Base-by-base conservation (phyloP, 2,329 filamentous ascomycete genomes). In the Fusarium lateritium region DNA sequence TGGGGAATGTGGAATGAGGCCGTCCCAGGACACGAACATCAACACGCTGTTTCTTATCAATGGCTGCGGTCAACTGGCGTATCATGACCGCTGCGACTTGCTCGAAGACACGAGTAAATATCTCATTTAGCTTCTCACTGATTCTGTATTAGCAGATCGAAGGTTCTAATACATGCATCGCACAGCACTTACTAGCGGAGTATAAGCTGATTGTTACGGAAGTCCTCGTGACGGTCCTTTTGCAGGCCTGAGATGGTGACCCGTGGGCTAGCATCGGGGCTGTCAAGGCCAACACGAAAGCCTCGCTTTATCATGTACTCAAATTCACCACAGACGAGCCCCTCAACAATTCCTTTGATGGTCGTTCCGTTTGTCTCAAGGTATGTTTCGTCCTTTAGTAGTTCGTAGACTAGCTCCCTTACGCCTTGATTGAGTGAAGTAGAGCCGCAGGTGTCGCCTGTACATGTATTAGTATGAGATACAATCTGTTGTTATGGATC, bases 381-480 rank as follows among this genome's bases (percentile, higher is more conserved):
- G 22, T 61, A 56, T 2, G 36, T 56, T 15, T 61, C 52, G 4
- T 14, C 1, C 10, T 39, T 6, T 6, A 61, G 52, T 2, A 19
- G 44, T 3, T 39, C n/a, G 7, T 26, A 2, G 6, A 50, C 19
- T 5, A 50, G 14, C 17, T 26, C 33, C 11, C 57, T 19, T 7
- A 56, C 31, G 11, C 21, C 45, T 10, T 49, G n/a, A 14, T 61
- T 50, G 9, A 61, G 1, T 13, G 22, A 38, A 11, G 19, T 50
- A 3, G 57, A 56, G 2, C 57, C 57, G 10, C 38, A 45, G 2
- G 47, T 40, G 5, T 42, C 45, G 8, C 52, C 52, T 61, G 14
- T n/a, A 22, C 10, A 0, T 11, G 9, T n/a, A 3, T 34, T 24
- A 47, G 9, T 33, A 2, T 49, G n/a, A 10, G 28, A 13, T 11